Base-by-base conservation (phyloP, 768 basidiomycete genomes). In the Hortiboletus flavorubellus region DNA sequence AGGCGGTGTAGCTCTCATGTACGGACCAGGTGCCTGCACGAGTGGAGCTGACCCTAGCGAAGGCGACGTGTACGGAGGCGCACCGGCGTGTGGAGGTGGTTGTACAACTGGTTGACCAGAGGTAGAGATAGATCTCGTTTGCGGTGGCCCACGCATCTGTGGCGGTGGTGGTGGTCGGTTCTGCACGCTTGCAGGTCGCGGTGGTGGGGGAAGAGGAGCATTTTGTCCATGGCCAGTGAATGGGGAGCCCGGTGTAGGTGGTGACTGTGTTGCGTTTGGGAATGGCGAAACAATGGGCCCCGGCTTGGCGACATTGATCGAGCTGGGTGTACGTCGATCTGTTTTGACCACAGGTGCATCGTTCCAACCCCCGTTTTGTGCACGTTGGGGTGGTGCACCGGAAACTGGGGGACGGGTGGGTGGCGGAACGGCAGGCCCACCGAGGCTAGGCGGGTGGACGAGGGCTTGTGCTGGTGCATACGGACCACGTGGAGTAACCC, bases 291-390 rank as follows among this genome's bases (percentile, higher is more conserved):
- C 85, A 63, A 98, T 95, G 3, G 94, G 82, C 8, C 78, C 76
- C 3, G 82, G 86, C 63, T 89, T 91, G 51, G 66, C 71, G 10
- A 74, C 58, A 51, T 69, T 78, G 31, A 76, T 63, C 6, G 79
- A 72, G 21, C 79, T 76, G 1, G 87, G 82, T 1, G 76, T 75
- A 26, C 86, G 84, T 40, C 79, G 70, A 16, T 79, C 68, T 9
- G 74, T 66, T 15, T 75, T 60, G 12, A 76, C 67, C 4, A 41
- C 18, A 0, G 93, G 93, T 0, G 93, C 85, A 70, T 98, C 95
- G 63, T 98, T 98, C 93, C 94, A 98, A 0, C 93, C 93, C 15
- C 86, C 82, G 30, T 85, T 85, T 47, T 87, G 88, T 30, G 75
- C 74, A 41, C 85, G 82, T 31, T 84, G 85, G 4, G 84, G 81